phyloP scores from a whole-genome alignment of 805 yeast species.

The Candida chilensis region DNA sequence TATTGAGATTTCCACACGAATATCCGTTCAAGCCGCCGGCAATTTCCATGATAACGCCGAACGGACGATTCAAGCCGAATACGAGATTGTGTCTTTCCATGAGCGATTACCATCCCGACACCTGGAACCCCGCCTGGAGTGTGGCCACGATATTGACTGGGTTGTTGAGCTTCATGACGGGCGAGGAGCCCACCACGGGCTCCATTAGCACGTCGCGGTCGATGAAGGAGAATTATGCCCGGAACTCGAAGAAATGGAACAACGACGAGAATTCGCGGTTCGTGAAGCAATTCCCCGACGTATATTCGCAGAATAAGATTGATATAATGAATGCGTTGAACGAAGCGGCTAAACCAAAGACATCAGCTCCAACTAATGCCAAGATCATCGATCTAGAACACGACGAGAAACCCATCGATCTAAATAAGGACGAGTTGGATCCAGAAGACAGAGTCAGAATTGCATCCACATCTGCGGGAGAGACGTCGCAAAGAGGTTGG shows the following conservation, averaged over 20 bases:
- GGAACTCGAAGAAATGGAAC: constrained; percentile 53
- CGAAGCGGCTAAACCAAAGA: too few species aligned
- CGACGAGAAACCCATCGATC: too few species aligned
- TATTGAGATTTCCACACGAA: constrained; percentile 72
- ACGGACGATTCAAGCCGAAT: constrained; percentile 77
- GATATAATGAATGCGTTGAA: too few species aligned
- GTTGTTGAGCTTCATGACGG: constrained; percentile 84
- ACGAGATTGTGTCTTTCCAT: constrained; percentile 82
- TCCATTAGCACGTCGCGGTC: constrained; percentile 57
- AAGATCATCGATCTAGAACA: too few species aligned
- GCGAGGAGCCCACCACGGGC: constrained; percentile 79
- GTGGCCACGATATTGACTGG: constrained; percentile 86
- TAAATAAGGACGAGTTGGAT: too few species aligned
- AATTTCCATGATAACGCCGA: constrained; percentile 83
- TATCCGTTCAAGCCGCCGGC: constrained; percentile 92
- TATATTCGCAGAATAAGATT: constrained; percentile 31
- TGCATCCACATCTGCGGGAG: too few species aligned
- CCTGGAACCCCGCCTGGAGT: constrained; percentile 97
- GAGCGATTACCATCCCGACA: constrained; percentile 90
- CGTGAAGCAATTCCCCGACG: constrained; percentile 59
- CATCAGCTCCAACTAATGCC: too few species aligned
- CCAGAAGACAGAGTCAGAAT: too few species aligned
- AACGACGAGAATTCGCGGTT: constrained; percentile 48
- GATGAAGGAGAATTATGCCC: constrained; percentile 49
- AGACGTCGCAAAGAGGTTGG: too few species aligned